Conservation (phyloP, 768 basidiomycete species). For the Auriculariales sp. region DNA sequence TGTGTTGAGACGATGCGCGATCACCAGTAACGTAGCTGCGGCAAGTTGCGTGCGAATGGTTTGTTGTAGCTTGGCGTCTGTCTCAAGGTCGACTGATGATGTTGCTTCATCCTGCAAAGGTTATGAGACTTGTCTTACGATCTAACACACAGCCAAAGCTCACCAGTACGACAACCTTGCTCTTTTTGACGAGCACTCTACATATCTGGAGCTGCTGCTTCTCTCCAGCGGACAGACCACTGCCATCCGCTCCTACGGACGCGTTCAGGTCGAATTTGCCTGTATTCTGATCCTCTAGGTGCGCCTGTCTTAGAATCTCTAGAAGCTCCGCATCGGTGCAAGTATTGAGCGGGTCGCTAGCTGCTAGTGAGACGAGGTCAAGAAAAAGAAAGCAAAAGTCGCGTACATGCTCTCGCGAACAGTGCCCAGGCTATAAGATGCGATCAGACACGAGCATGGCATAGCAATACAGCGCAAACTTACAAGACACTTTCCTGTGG, state of each 20-base stretch:
- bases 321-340: constrained; percentile 49
- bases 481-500: constrained; percentile 15
- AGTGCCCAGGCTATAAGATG: not conserved
- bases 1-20: constrained; percentile 44
- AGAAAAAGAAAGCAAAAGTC: not conserved
- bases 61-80: constrained; percentile 45
- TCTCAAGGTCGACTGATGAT: constrained; percentile 45
- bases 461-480: not conserved
- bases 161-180: constrained; percentile 41
- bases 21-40: constrained; percentile 36
- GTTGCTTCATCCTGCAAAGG: constrained; percentile 44
- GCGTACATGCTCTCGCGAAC: not conserved
- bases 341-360: constrained; percentile 37
- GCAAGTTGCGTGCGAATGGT: constrained; percentile 52
- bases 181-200: constrained; percentile 46
- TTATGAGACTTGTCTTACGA: not conserved
- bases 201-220: constrained; percentile 48
- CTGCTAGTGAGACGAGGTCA: not conserved
- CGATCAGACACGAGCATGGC: not conserved
- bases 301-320: constrained; percentile 44
- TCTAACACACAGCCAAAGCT: constrained; percentile 8
- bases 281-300: constrained; percentile 36
- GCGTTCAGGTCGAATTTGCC: constrained; percentile 58
- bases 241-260: constrained; percentile 43
- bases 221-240: constrained; percentile 51